phyloP scores from a whole-genome alignment of 441 rosid species.

The Gossypium gossypioides region DNA sequence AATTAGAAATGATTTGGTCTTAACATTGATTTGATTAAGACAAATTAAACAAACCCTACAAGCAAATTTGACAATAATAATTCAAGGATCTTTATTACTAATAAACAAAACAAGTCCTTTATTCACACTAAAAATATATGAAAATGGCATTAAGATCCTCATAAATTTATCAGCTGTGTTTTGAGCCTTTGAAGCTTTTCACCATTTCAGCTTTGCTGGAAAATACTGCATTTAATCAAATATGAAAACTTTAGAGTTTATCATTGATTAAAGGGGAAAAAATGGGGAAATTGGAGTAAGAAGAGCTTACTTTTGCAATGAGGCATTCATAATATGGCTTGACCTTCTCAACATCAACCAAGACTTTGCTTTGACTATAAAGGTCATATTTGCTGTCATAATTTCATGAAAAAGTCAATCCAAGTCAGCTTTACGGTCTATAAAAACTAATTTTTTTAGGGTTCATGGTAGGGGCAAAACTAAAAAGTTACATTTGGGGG shows the following conservation, averaged over 20 bases:
- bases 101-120: background rate
- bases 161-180: too few species aligned
- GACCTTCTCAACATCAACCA: slow-evolving; percentile 56
- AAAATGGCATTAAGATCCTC: too few species aligned
- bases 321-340: slow-evolving; percentile 75
- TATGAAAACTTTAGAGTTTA: too few species aligned
- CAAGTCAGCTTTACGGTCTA: background rate
- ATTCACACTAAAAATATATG: background rate
- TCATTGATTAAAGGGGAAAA: too few species aligned
- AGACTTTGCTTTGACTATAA: slow-evolving; percentile 74
- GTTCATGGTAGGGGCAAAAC: too few species aligned
- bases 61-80: background rate
- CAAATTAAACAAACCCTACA: background rate
- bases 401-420: background rate
- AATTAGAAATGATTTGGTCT: background rate
- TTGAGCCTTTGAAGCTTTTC: slow-evolving; percentile 20
- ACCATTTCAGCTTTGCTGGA: slow-evolving; percentile 63
- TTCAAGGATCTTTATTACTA: background rate
- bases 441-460: too few species aligned
- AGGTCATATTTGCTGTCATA: slow-evolving; percentile 67
- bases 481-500: too few species aligned
- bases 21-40: background rate
- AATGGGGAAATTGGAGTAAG: background rate
- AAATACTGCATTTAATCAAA: slow-evolving; percentile 41
- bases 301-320: slow-evolving; percentile 38